Evolutionary conservation across 331 rosid species (phyloP).

Genomic region (Cydonia oblonga): DNA sequence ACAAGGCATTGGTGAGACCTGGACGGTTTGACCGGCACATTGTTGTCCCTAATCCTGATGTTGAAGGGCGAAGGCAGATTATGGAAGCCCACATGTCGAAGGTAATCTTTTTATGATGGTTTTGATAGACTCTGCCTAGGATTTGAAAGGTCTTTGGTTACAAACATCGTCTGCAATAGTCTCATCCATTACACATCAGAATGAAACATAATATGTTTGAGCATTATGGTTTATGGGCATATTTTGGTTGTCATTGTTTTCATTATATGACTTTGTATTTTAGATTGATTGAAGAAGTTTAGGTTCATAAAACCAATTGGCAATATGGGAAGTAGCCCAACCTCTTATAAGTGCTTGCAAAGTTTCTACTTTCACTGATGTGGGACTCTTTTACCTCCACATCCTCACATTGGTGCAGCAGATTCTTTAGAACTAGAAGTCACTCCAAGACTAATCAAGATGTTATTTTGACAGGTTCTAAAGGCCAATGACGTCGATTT

Average conservation of each 20-base stretch:
- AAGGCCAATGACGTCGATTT: conserved; percentile 76
- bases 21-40: conserved; percentile 89
- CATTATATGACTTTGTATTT: background rate
- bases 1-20: conserved; percentile 89
- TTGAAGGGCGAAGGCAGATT: conserved; percentile 89
- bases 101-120: conserved; percentile 29
- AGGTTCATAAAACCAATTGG: no score
- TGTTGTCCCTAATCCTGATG: conserved; percentile 89
- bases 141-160: background rate
- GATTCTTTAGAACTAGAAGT: background rate
- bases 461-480: conserved; percentile 32
- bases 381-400: no score
- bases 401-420: background rate
- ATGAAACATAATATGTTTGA: background rate
- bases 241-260: background rate
- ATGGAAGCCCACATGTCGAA: conserved; percentile 76
- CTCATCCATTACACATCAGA: background rate
- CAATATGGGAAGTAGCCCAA: no score
- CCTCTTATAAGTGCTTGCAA: no score
- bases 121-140: background rate
- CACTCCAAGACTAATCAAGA: background rate
- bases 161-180: background rate
- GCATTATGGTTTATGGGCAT: background rate
- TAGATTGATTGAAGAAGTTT: no score
- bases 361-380: no score